Base-by-base conservation (phyloP, 2,329 filamentous ascomycete species). In the Sarocladiaceae sp. region DNA sequence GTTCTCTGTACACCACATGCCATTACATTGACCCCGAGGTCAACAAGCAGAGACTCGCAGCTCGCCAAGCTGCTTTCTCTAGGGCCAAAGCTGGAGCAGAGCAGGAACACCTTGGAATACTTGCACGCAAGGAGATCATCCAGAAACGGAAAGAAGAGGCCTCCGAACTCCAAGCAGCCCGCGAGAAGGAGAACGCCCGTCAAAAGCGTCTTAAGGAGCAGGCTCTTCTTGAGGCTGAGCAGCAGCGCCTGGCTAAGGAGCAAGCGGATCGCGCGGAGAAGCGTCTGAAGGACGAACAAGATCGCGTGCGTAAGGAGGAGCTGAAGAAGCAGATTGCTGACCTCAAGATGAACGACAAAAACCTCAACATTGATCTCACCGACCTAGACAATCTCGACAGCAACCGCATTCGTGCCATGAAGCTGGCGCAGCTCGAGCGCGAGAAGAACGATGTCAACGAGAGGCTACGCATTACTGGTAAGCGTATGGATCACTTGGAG, bases 381-480 rank as follows among this genome's bases (percentile, higher is more conserved):
- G 84, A 97, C 62, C 78, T 97, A 52, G 87, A 94, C 56, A 89
- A 89, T 58, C 81, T 97, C 53, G 92, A 97, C 71, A 89, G 86
- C 69, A 91, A 90, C 70, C 86, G 87, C 58, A 88, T 99, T 61
- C 92, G 94, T 68, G 87, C 89, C 60, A 87, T 99, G 75, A 97
- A 97, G 79, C 82, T 99, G 53, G 88, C 90, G 55, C 93, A 96
- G 71, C 83, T 99, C 11, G 94, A 97, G 75, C 92, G 93, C 62
- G 94, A 97, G 78, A 99, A 97, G 86, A 96, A 93, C 65, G 91
- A 94, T 65, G 85, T 97, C 60, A 90, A 88, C 58, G 91, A 97
- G 73, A 90, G 88, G 67, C 83, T 97, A 51, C 87, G 91, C 62
- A 84, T 96, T 62, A 95, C 92, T 55, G 90, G 88, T 69, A 97